Evolutionary conservation across 306 rosid species (phyloP).

Genomic region (Lotus japonicus): DNA sequence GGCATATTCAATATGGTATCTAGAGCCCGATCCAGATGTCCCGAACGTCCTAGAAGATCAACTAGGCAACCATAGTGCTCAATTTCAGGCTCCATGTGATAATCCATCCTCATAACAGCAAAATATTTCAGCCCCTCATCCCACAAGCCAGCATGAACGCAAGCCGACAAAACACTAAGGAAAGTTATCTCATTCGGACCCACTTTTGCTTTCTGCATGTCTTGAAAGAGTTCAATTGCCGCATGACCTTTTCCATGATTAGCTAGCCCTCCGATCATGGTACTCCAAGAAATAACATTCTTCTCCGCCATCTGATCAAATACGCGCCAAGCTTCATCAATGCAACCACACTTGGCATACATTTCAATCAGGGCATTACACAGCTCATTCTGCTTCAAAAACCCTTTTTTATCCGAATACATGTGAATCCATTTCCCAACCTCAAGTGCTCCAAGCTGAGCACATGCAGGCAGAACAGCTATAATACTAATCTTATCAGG

Average conservation of each 20-base stretch:
- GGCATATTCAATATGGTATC: slow-evolving; percentile 55
- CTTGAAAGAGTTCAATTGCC: slow-evolving; percentile 58
- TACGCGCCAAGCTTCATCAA: slow-evolving; percentile 53
- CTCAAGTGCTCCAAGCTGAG: slow-evolving; percentile 76
- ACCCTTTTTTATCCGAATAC: slow-evolving; percentile 41
- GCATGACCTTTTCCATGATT: slow-evolving; percentile 56
- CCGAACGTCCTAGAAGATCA: slow-evolving; percentile 76
- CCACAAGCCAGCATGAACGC: slow-evolving; percentile 68
- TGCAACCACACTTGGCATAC: slow-evolving; percentile 75
- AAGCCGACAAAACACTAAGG: slow-evolving; percentile 66
- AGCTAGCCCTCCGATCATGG: slow-evolving; percentile 65
- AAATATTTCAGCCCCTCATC: slow-evolving; percentile 58
- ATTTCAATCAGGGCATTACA: slow-evolving; percentile 75
- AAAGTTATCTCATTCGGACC: slow-evolving; percentile 69
- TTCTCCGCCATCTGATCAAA: slow-evolving; percentile 41
- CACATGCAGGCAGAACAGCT: slow-evolving; percentile 69
- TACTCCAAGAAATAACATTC: slow-evolving; percentile 87
- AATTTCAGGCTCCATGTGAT: slow-evolving; percentile 39
- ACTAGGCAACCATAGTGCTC: slow-evolving; percentile 82
- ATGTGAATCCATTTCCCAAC: slow-evolving; percentile 81
- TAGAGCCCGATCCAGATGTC: slow-evolving; percentile 59
- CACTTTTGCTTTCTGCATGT: slow-evolving; percentile 39
- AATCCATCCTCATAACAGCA: slow-evolving; percentile 42
- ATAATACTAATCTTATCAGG: slow-evolving; percentile 72
- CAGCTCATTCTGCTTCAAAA: slow-evolving; percentile 29